phyloP scores from a whole-genome alignment of 2,329 filamentous ascomycete genomes.

The Fusarium luffae region DNA sequence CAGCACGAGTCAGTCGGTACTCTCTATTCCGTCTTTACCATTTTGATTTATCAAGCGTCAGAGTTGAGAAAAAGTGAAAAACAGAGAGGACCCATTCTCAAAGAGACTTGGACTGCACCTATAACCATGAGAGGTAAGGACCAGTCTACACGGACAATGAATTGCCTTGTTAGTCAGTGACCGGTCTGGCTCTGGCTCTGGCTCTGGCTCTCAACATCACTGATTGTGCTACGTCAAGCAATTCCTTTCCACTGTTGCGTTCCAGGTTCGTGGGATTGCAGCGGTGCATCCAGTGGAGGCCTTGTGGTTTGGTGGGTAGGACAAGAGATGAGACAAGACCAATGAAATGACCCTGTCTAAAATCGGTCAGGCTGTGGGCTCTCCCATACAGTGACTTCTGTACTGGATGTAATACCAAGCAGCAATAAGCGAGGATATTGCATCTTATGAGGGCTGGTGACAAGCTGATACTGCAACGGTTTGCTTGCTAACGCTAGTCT shows the following conservation, averaged over 20 bases:
- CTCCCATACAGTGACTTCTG: neutral
- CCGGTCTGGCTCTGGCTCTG: neutral
- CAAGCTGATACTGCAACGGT: neutral
- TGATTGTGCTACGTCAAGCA: constrained; percentile 16
- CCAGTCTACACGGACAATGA: neutral
- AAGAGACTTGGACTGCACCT: constrained; percentile 11
- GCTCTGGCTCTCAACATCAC: neutral
- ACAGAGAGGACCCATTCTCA: neutral
- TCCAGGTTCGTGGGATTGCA: constrained; percentile 39
- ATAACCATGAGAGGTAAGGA: constrained; percentile 7
- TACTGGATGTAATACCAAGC: neutral
- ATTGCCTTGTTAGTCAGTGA: neutral
- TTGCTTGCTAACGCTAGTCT: neutral
- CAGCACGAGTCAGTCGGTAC: constrained; percentile 1
- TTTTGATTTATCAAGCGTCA: neutral
- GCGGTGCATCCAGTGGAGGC: constrained; percentile 19
- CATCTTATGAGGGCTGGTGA: constrained; percentile 3
- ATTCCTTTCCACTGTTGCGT: constrained; percentile 27
- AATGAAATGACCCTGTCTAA: constrained; percentile 1
- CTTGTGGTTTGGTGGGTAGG: constrained; percentile 2
- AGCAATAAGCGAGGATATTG: constrained; percentile 1
- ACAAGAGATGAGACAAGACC: constrained; percentile 17
- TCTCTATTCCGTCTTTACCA: neutral
- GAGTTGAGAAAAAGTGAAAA: constrained; percentile 1
- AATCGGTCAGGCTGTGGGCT: neutral